Evolutionary conservation across 495 filamentous ascomycete genomes (phyloP).

Genomic region (Aspergillus kassunensis): DNA sequence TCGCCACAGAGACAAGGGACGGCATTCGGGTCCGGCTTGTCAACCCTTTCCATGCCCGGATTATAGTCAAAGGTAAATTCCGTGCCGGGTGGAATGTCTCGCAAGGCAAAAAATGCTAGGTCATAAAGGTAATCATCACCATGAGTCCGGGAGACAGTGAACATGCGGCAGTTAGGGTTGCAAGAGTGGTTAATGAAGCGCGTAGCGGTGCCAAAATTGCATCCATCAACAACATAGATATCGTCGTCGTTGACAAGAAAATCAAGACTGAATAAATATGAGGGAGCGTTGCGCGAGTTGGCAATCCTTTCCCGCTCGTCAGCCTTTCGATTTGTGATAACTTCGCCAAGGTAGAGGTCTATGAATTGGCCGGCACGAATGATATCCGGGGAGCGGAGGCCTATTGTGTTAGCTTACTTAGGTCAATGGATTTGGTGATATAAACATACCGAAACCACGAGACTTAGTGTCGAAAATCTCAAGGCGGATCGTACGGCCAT

Average conservation of each 20-base stretch:
- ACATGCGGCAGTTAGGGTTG: conserved; percentile 72
- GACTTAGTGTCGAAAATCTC: conserved; percentile 76
- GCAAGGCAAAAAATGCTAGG: conserved; percentile 76
- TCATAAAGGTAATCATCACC: conserved; percentile 75
- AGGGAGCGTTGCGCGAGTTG: conserved; percentile 33
- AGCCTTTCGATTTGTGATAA: conserved; percentile 70
- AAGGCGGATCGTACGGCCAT: conserved; percentile 67
- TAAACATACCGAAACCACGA: conserved; percentile 71
- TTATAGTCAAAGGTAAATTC: conserved; percentile 90
- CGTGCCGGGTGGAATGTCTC: conserved; percentile 61
- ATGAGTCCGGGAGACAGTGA: conserved; percentile 76
- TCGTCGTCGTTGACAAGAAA: conserved; percentile 56
- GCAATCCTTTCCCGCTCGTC: conserved; percentile 56
- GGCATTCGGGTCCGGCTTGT: conserved; percentile 48
- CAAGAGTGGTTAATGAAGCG: conserved; percentile 68
- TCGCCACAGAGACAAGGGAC: conserved; percentile 67
- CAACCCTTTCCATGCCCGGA: conserved; percentile 49
- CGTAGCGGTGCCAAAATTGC: conserved; percentile 52
- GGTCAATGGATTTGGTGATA: neutral
- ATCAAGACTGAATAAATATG: conserved; percentile 83
- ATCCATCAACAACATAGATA: conserved; percentile 56
- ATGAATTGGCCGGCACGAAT: conserved; percentile 80
- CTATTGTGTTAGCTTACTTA: conserved; percentile 31
- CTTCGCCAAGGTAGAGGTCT: conserved; percentile 83
- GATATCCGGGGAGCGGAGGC: conserved; percentile 63